Conservation (phyloP, 176 grass and related monocot genomes). For the Themeda triandra region DNA sequence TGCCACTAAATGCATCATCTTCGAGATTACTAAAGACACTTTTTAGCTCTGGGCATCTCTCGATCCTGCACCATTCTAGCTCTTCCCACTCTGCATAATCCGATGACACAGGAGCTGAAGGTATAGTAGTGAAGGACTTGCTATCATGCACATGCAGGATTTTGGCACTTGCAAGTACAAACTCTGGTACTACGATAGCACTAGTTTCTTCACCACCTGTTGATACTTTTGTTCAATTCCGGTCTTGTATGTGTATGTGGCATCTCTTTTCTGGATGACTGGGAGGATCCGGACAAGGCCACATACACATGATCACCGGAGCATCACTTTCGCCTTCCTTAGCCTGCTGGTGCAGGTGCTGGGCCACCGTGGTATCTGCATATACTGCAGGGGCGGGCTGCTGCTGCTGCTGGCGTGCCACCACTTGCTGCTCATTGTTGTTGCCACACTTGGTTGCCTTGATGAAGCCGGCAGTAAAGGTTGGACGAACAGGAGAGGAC, state of each 20-base stretch:
- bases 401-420: background rate
- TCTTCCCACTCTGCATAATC: too few relatives aligned
- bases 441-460: background rate
- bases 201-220: background rate
- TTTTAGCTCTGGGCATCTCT: too few relatives aligned
- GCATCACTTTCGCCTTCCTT: background rate
- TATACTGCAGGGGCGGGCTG: background rate
- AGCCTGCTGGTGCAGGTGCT: background rate
- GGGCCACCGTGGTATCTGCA: background rate
- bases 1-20: too few relatives aligned
- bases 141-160: background rate
- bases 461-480: background rate
- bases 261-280: background rate
- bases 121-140: background rate
- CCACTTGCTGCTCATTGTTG: background rate
- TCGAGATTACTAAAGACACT: too few relatives aligned
- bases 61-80: too few relatives aligned
- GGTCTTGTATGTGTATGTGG: constrained; percentile 7
- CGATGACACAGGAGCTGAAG: background rate
- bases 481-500: background rate
- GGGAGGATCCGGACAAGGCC: background rate
- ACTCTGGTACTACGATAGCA: background rate
- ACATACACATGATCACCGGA: background rate
- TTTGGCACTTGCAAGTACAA: fast-evolving
- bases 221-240: background rate